Conservation (phyloP, 768 basidiomycete genomes). For the Psilocybe azurescens region DNA sequence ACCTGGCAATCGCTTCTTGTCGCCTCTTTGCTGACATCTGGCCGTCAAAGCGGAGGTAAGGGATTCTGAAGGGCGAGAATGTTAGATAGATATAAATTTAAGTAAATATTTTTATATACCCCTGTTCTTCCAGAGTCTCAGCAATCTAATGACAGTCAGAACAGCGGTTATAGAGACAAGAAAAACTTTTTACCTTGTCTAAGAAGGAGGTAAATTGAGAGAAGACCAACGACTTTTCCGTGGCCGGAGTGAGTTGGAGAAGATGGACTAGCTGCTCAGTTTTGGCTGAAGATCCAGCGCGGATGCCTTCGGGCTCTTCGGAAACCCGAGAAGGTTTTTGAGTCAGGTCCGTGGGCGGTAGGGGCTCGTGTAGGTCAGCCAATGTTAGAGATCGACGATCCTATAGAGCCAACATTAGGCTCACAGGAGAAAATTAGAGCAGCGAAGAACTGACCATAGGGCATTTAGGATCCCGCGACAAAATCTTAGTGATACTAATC, state of each 20-base stretch:
- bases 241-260: slow-evolving; percentile 65
- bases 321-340: slow-evolving; percentile 55
- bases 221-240: slow-evolving; percentile 86
- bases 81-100: slow-evolving; percentile 2
- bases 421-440: slow-evolving; percentile 2
- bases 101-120: slow-evolving; percentile 41
- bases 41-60: slow-evolving; percentile 85
- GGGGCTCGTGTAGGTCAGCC: slow-evolving; percentile 64
- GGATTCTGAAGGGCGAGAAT: slow-evolving; percentile 50
- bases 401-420: slow-evolving; percentile 37
- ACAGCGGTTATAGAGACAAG: not conserved
- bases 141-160: slow-evolving; percentile 57
- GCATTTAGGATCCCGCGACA: slow-evolving; percentile 75
- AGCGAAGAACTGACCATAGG: slow-evolving; percentile 64
- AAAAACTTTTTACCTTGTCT: slow-evolving; percentile 59
- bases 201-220: slow-evolving; percentile 90
- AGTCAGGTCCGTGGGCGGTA: slow-evolving; percentile 70
- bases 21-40: slow-evolving; percentile 82
- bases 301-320: slow-evolving; percentile 43
- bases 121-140: slow-evolving; percentile 66
- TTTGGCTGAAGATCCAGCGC: slow-evolving; percentile 76
- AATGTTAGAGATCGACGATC: slow-evolving; percentile 69
- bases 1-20: slow-evolving; percentile 76
- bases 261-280: slow-evolving; percentile 82
- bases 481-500: slow-evolving; percentile 69